Evolutionary conservation across 768 basidiomycete species (phyloP).

Genomic region (Holtermanniella nyarrowii): DNA sequence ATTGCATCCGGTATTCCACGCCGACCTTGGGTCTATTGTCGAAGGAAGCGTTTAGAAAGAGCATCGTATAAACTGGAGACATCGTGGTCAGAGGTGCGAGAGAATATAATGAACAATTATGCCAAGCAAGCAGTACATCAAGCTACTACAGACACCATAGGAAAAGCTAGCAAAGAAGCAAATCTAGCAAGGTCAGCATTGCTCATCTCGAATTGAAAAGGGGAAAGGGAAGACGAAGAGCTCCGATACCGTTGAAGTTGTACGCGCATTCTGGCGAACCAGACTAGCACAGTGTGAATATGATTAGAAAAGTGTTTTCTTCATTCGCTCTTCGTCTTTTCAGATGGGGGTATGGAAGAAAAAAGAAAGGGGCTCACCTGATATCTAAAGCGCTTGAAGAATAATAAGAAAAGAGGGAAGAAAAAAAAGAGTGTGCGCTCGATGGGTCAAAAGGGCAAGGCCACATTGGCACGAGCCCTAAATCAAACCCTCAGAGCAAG

Average conservation of each 20-base stretch:
- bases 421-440: constrained; percentile 1
- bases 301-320: constrained; percentile 36
- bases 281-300: constrained; percentile 40
- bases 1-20: too few species aligned
- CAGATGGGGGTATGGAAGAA: neutral
- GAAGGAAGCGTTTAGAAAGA: too few species aligned
- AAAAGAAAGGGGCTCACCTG: constrained; percentile 5
- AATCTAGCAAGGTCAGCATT: too few species aligned
- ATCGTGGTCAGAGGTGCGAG: too few species aligned
- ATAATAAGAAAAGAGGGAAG: neutral
- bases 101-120: too few species aligned
- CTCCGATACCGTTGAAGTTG: constrained; percentile 38
- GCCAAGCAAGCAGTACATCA: too few species aligned
- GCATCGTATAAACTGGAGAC: too few species aligned
- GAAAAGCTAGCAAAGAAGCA: too few species aligned
- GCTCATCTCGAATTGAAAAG: neutral
- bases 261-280: constrained; percentile 29
- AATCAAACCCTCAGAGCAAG: neutral
- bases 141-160: too few species aligned
- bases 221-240: constrained; percentile 4
- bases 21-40: too few species aligned
- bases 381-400: neutral
- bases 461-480: neutral
- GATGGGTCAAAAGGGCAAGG: neutral
- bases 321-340: constrained; percentile 24